These are phyloP conservation scores for Fraxinus latifolia DNA, from an alignment of 305 asterid species.

Conservation along the genomic window DNA sequence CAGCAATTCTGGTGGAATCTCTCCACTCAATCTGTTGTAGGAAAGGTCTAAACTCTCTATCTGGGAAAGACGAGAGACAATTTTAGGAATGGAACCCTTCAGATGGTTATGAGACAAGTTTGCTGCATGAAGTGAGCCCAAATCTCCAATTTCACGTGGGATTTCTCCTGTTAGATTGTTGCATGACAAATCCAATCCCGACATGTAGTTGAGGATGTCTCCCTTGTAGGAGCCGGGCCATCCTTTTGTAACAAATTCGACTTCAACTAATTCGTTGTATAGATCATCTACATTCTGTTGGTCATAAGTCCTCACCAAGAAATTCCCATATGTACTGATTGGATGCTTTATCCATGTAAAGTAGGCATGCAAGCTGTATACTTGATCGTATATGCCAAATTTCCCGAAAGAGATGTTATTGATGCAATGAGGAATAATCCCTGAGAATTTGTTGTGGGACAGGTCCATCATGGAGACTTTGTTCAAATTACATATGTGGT, in stretches of 20 bases:
- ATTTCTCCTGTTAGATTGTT: conserved; percentile 9
- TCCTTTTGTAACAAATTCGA: neutral
- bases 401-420: conserved; percentile 1
- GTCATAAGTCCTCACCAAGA: neutral
- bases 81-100: neutral
- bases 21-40: neutral
- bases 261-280: neutral
- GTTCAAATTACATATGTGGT: neutral
- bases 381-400: neutral
- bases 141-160: conserved; percentile 1
- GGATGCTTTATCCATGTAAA: neutral
- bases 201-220: conserved; percentile 2
- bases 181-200: conserved; percentile 5
- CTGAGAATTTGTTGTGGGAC: neutral
- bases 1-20: neutral
- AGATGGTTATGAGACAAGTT: conserved; percentile 12
- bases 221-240: neutral
- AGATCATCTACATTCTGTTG: neutral
- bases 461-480: conserved; percentile 1
- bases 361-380: neutral
- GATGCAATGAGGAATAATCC: conserved; percentile 3
- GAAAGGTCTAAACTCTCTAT: conserved; percentile 14
- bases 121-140: neutral
- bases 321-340: neutral
- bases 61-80: neutral